A percentile compares a stretch with the other conserved stretches of the same genome.
These are phyloP conservation scores for Eudorina sp. DNA, from an alignment of 139 green algal genomes.

Conservation along the genomic window DNA sequence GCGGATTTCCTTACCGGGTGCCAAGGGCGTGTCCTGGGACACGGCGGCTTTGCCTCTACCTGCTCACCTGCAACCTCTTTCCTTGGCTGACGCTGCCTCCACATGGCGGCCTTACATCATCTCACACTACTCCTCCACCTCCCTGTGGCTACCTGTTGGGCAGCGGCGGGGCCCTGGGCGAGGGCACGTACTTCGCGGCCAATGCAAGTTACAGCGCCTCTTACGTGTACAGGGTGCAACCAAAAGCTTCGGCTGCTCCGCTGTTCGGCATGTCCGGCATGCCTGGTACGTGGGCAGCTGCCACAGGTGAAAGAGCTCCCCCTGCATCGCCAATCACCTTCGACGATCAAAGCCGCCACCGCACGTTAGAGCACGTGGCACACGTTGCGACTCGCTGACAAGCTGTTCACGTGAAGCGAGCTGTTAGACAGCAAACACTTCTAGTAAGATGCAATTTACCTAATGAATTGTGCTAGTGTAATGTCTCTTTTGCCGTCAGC, in stretches of 20 bases:
- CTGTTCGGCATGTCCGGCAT: neutral
- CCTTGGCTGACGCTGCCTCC: too few relatives aligned
- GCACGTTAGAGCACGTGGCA: neutral
- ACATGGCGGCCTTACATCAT: neutral
- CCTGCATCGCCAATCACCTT: neutral
- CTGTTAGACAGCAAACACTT: too few relatives aligned
- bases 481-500: neutral
- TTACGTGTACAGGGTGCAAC: conserved; percentile 25
- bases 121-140: too few relatives aligned
- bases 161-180: conserved; percentile 33
- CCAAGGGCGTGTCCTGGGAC: too few relatives aligned
- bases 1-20: too few relatives aligned
- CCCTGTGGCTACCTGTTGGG: neutral
- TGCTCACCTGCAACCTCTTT: too few relatives aligned
- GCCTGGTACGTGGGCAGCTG: neutral
- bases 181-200: conserved; percentile 41
- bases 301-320: neutral
- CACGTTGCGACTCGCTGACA: neutral
- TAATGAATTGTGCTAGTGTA: neutral
- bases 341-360: neutral
- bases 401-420: too few relatives aligned
- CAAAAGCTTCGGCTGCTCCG: neutral
- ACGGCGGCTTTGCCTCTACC: too few relatives aligned
- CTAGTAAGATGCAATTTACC: too few relatives aligned
- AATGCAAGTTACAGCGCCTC: conserved; percentile 8